These are phyloP conservation scores for Epichloe typhina DNA, from an alignment of 2,329 filamentous ascomycete species.

Conservation along the genomic window DNA sequence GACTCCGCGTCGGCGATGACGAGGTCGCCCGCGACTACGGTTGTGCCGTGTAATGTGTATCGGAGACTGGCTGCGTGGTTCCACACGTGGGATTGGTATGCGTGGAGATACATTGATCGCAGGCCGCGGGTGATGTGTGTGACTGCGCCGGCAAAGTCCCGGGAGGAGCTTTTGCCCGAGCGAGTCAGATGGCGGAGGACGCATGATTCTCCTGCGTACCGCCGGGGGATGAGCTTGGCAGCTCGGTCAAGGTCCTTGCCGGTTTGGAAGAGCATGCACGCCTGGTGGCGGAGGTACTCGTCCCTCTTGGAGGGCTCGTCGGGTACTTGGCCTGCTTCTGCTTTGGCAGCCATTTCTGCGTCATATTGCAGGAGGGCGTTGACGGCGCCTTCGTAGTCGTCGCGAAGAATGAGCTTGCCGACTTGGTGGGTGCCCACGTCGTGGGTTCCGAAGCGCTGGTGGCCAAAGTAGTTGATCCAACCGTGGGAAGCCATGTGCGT, in stretches of 20 bases:
- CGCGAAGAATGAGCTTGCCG: conserved; percentile 71
- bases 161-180: conserved; percentile 30
- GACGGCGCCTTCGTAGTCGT: conserved; percentile 69
- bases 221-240: conserved; percentile 61
- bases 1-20: conserved; percentile 40
- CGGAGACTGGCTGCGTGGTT: conserved; percentile 73
- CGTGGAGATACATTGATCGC: conserved; percentile 89
- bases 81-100: conserved; percentile 92
- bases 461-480: conserved; percentile 95
- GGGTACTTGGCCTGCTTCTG: conserved; percentile 23
- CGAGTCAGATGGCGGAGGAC: conserved; percentile 65
- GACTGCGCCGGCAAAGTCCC: conserved; percentile 72
- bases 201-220: conserved; percentile 67
- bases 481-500: conserved; percentile 57
- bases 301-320: conserved; percentile 50
- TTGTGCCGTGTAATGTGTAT: conserved; percentile 58
- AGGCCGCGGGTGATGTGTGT: conserved; percentile 69
- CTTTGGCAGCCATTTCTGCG: conserved; percentile 39
- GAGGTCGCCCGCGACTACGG: conserved; percentile 74
- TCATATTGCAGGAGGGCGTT: conserved; percentile 65
- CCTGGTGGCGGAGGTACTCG: conserved; percentile 65
- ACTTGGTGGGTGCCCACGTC: conserved; percentile 72
- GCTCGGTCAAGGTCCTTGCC: conserved; percentile 47
- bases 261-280: conserved; percentile 60
- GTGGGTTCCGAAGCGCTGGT: conserved; percentile 93